Percentiles rank a stretch among this genome's conserved stretches.
Evolutionary conservation across 768 basidiomycete species (phyloP).

Genomic region (Rhizopogon salebrosus): DNA sequence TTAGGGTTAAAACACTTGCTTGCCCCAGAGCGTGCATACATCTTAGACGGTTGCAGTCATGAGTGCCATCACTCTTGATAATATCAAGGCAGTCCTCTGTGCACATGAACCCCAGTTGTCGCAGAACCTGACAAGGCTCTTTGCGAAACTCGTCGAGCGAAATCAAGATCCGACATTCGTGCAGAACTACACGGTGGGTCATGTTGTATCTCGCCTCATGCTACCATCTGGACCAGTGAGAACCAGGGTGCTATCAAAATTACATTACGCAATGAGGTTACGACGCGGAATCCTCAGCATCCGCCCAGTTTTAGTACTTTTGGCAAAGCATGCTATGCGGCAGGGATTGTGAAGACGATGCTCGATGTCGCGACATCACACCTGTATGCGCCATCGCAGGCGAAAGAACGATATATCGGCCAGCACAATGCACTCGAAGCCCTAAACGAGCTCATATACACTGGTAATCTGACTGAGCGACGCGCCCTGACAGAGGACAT

Average conservation of each 20-base stretch:
- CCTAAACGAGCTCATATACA: conserved; percentile 15
- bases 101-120: conserved; percentile 8
- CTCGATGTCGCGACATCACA: conserved; percentile 15
- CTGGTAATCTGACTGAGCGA: conserved; percentile 16
- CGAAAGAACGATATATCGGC: conserved; percentile 11
- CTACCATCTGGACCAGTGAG: neutral
- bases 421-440: conserved; percentile 18
- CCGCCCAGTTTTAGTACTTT: conserved; percentile 10
- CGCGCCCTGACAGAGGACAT: conserved; percentile 18
- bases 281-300: neutral
- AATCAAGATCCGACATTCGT: conserved; percentile 18
- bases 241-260: conserved; percentile 13
- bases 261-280: neutral
- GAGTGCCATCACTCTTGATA: conserved; percentile 13
- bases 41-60: too few species aligned
- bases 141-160: conserved; percentile 18
- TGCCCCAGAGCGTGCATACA: too few species aligned
- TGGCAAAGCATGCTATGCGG: conserved; percentile 15
- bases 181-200: conserved; percentile 12
- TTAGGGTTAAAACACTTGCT: too few species aligned
- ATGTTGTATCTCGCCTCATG: neutral
- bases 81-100: conserved; percentile 13
- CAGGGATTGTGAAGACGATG: conserved; percentile 25
- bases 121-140: conserved; percentile 15
- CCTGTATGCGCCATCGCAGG: conserved; percentile 7